These are phyloP conservation scores for Boletus subcaerulescens DNA, from an alignment of 768 basidiomycete genomes.

Conservation along the genomic window DNA sequence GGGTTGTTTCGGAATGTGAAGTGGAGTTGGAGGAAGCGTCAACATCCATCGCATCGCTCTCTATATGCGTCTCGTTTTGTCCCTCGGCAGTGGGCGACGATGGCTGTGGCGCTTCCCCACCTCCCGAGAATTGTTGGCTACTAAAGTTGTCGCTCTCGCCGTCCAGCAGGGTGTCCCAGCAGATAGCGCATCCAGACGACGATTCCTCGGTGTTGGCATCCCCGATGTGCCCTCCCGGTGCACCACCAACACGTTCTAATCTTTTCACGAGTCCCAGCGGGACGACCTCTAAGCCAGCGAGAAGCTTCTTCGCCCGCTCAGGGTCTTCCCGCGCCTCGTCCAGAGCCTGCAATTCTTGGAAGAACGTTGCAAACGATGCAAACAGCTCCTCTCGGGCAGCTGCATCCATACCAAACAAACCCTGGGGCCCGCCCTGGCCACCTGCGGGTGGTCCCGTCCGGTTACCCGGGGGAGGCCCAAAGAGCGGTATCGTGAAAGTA, in stretches of 20 bases:
- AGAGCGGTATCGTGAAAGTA: slow-evolving; percentile 35
- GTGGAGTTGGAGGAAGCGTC: slow-evolving; percentile 9
- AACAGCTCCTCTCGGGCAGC: slow-evolving; percentile 23
- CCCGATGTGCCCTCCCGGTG: slow-evolving; percentile 32
- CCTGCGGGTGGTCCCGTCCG: slow-evolving; percentile 6
- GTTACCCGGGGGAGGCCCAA: slow-evolving; percentile 18
- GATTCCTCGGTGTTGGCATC: slow-evolving; percentile 33
- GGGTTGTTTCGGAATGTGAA: slow-evolving; percentile 9
- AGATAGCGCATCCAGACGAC: slow-evolving; percentile 61
- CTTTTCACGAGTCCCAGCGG: slow-evolving; percentile 64
- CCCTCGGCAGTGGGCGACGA: not conserved
- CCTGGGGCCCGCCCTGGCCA: slow-evolving; percentile 4
- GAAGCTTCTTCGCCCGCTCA: slow-evolving; percentile 59
- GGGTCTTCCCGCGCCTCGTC: slow-evolving; percentile 56
- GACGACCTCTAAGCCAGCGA: slow-evolving; percentile 64
- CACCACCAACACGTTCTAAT: slow-evolving; percentile 49
- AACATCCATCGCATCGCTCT: slow-evolving; percentile 16
- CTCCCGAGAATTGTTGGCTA: slow-evolving; percentile 10
- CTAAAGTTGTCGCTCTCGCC: slow-evolving; percentile 37
- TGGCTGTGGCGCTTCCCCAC: not conserved
- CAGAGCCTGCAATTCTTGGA: slow-evolving; percentile 26
- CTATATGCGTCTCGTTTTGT: slow-evolving; percentile 4
- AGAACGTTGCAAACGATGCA: slow-evolving; percentile 25
- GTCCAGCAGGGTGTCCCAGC: slow-evolving; percentile 67
- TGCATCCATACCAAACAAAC: slow-evolving; percentile 17